These are phyloP conservation scores for slime mould (Dictyostelium discoideum) DNA, from an alignment of 78 protist genomes.

Conservation along the genomic window dicty_2.7 NC_007089.4:1189001-1189500, in stretches of 20 bases:
- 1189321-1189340: not conserved
- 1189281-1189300: not conserved
- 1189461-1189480: not conserved
- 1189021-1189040: not conserved
- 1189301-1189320: not conserved
- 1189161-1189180: slow-evolving; percentile 24
- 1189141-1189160: not conserved
- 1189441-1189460: not conserved
- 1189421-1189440: not conserved
- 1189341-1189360: not conserved
- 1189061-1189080: not conserved
- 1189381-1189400: not conserved
- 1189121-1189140: slow-evolving; percentile 28
- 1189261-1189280: slow-evolving; percentile 31
- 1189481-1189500: not conserved
- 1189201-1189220: slow-evolving; percentile 54
- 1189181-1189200: slow-evolving; percentile 45
- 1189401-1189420: not conserved
- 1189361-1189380: not conserved
- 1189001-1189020: not conserved
- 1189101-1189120: slow-evolving; percentile 23
- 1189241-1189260: slow-evolving; percentile 76
- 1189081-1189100: slow-evolving; percentile 29
- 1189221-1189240: slow-evolving; percentile 46
- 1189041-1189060: not conserved